These are phyloP conservation scores for Salvia miltiorrhiza DNA, from an alignment of 257 asterid species.

Conservation along the genomic window DNA sequence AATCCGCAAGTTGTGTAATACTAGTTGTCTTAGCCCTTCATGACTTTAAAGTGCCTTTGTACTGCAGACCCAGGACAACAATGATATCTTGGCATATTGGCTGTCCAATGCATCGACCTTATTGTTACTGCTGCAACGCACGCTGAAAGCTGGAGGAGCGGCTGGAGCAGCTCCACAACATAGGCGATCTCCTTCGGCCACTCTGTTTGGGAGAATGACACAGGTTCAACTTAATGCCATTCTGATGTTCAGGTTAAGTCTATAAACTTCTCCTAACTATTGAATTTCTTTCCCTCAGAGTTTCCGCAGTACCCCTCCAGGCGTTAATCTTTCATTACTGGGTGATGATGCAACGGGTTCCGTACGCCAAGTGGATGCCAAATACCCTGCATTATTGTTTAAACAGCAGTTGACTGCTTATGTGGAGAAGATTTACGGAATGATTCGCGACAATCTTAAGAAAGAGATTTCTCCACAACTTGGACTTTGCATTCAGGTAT, in stretches of 20 bases:
- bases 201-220: conserved; percentile 97
- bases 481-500: conserved; percentile 95
- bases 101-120: conserved; percentile 94
- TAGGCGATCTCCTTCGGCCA: conserved; percentile 80
- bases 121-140: conserved; percentile 84
- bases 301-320: conserved; percentile 81
- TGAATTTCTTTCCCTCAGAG: conserved; percentile 46
- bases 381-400: conserved; percentile 93
- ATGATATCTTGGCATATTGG: conserved; percentile 89
- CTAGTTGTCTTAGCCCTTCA: conserved; percentile 12
- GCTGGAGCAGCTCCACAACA: conserved; percentile 81
- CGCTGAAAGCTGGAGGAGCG: conserved; percentile 90
- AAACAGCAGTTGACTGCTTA: conserved; percentile 89
- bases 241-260: not conserved
- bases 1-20: not conserved
- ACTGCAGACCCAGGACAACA: conserved; percentile 82
- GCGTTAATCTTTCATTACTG: conserved; percentile 63
- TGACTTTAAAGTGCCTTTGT: conserved; percentile 11
- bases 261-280: conserved; percentile 3
- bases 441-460: conserved; percentile 85
- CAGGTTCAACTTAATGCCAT: conserved; percentile 48
- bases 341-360: conserved; percentile 56
- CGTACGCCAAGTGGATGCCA: conserved; percentile 91
- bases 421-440: conserved; percentile 87
- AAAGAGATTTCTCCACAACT: conserved; percentile 87